Conservation (phyloP, 169 alveolate genomes). For the Toxoplasma gondii region DNA sequence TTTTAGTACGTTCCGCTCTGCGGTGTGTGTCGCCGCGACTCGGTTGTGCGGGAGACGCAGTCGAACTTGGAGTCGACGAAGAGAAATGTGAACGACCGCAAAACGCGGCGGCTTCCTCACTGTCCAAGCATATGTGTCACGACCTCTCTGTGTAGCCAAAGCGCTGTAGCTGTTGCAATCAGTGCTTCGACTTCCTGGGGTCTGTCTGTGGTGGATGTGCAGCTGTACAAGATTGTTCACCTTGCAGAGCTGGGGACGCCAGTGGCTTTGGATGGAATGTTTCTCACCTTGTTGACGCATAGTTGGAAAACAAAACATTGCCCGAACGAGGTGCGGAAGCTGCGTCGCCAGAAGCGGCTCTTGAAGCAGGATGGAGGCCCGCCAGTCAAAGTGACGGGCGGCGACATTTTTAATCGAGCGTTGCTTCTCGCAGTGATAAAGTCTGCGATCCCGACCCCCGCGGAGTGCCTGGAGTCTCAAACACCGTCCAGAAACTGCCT, state of each 20-base stretch:
- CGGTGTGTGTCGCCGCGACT: too few relatives aligned
- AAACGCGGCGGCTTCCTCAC: too few relatives aligned
- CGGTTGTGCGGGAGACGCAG: too few relatives aligned
- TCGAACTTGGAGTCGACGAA: too few relatives aligned
- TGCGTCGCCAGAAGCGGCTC: not conserved
- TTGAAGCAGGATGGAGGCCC: not conserved
- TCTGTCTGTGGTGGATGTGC: not conserved
- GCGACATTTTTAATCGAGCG: not conserved
- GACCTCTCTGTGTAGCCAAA: too few relatives aligned
- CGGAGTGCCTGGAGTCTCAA: not conserved
- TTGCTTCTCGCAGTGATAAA: not conserved
- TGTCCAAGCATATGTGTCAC: too few relatives aligned
- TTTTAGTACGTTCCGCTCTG: too few relatives aligned
- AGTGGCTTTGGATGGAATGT: not conserved
- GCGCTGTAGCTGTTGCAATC: too few relatives aligned
- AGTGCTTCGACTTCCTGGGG: too few relatives aligned
- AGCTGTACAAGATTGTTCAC: not conserved
- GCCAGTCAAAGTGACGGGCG: not conserved
- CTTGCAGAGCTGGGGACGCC: not conserved
- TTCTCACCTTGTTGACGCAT: not conserved
- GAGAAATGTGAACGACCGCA: too few relatives aligned
- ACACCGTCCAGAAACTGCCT: not conserved
- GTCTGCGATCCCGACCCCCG: not conserved
- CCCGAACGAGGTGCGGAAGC: not conserved
- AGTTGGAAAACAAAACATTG: not conserved